Base-by-base conservation (phyloP, 2,329 filamentous ascomycete species). In the Phoma sp. region DNA sequence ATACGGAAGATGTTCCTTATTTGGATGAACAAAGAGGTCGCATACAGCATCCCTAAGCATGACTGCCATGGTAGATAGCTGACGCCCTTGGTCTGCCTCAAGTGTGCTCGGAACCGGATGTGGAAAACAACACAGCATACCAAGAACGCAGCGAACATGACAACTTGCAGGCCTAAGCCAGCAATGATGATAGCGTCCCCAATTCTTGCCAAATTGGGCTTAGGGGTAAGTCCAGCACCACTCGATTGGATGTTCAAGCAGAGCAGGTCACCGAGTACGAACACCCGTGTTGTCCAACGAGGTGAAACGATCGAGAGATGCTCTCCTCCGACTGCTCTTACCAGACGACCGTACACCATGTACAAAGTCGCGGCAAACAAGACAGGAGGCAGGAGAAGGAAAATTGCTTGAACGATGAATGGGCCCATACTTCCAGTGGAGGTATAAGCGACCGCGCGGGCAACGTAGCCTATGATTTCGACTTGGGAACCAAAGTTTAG, bases 151-250 rank as follows among this genome's bases (percentile, higher is more conserved):
- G 76, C 77, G 58, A 87, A 86, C 43, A 82, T 77, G 32, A 83
- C 31, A n/a, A 87, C 74, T 64, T 88, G 85, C n/a, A 85, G 64
- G 25, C 80, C 65, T 2, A 88, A 71, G 0, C 85, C 85, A 1
- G 57, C 79, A 7, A 86, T 67, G n/a, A 87, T 78, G 35, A 86
- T 72, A 1, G 5, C 32, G 4, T 63, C 51, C 7, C 55, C 56
- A 13, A 41, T 51, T 13, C 45, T 49, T 6, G n/a, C 31, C 10
- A 41, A 21, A 4, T 51, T 38, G 1, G 31, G n/a, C 7, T 56
- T 55, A 3, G 53, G 45, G 4, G 79, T 60, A 6, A 27, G 25
- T 6, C 25, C 25, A 7, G 25, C 25, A 27, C 25, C 25, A 27
- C 25, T 27, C 25, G 25, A 27, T 9, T 27, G 25, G 25, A 27